These are phyloP conservation scores for Candida anglica DNA, from an alignment of 805 yeast genomes.

Conservation along the genomic window DNA sequence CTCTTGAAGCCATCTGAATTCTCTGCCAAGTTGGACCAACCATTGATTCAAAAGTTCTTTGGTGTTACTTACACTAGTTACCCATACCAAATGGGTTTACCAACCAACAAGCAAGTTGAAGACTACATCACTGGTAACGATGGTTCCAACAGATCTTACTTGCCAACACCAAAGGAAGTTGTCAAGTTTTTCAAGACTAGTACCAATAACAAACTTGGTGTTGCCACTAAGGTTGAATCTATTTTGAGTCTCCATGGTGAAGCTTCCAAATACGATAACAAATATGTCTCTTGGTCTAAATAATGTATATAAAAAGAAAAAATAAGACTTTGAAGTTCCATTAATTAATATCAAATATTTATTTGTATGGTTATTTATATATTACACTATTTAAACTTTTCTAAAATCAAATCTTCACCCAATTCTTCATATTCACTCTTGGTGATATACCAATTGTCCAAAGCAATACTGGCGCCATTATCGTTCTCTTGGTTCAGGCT, in stretches of 20 bases:
- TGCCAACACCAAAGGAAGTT: slow-evolving; percentile 67
- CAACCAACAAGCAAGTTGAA: slow-evolving; percentile 62
- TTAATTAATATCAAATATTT: neutral
- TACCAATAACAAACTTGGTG: slow-evolving; percentile 55
- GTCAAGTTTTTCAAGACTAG: slow-evolving; percentile 53
- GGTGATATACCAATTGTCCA: slow-evolving; percentile 52
- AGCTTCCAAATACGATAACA: slow-evolving; percentile 33
- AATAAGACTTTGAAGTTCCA: neutral
- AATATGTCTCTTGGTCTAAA: slow-evolving; percentile 39
- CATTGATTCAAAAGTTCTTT: slow-evolving; percentile 37
- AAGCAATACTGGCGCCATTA: slow-evolving; percentile 28
- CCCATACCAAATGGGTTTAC: slow-evolving; percentile 76
- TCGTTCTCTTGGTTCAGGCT: slow-evolving; percentile 18
- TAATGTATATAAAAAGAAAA: slow-evolving; percentile 9
- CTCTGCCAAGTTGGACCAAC: slow-evolving; percentile 23
- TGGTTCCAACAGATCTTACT: slow-evolving; percentile 58
- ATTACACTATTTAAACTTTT: slow-evolving; percentile 25
- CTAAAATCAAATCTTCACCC: slow-evolving; percentile 43
- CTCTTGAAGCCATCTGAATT: slow-evolving; percentile 15
- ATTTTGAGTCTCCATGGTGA: slow-evolving; percentile 58
- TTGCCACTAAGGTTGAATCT: slow-evolving; percentile 53
- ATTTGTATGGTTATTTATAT: neutral
- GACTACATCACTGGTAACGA: slow-evolving; percentile 68
- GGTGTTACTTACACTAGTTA: slow-evolving; percentile 39
- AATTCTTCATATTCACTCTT: slow-evolving; percentile 63